Evolutionary conservation across 192 early-diverging fungal species (phyloP), one percentile per base, ranked within the genome.

Genomic region (Gryganskiella cystojenkinii): DNA sequence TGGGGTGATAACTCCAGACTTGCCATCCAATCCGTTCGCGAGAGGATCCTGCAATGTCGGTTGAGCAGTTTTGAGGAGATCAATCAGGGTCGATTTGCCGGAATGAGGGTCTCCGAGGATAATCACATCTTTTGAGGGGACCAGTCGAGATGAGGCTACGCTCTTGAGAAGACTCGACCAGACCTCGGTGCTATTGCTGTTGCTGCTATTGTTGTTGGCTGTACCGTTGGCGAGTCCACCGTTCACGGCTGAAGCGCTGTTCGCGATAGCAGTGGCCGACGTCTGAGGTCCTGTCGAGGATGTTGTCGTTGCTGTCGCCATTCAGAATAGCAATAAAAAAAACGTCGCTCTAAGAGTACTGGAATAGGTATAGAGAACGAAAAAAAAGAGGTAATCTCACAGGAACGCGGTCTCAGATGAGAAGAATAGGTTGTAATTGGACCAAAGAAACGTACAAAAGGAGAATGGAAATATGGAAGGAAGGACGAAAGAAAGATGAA

Each of bases 61-160:
- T 47, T 72, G 82, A 42, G 79, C 82, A 6, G 82, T 76, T 64
- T 88, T 89, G 46, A 88, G 76, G 45, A 90, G 83, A 52, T 87
- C 80, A 64, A 98, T 90, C 35, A 96, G 71, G 17, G 92, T 90
- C 11, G 91, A 91, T 79, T 98, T 98, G 30, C 96, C 96, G 33
- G 90, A 88, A 59, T 89, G 84, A 19, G 90, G 81, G 79, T 94
- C 93, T 35, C 93, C 96, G 20, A 97, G 75, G 42, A 98, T 90
- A 47, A 98, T 73, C 34, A 97, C 85, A 73, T 87, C 91, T 71
- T 91, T 92, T n/a, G 88, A 83, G 8, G 91, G 90, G 11, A 92
- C 86, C 17, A 88, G 80, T 71, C 92, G 92, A 22, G 94, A 86
- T 56, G 93, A 89, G 6, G 93, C 87, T 1, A 93, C 94, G 13